phyloP scores from a whole-genome alignment of 352 stramenopile species.

The Pythium apleroticum region DNA sequence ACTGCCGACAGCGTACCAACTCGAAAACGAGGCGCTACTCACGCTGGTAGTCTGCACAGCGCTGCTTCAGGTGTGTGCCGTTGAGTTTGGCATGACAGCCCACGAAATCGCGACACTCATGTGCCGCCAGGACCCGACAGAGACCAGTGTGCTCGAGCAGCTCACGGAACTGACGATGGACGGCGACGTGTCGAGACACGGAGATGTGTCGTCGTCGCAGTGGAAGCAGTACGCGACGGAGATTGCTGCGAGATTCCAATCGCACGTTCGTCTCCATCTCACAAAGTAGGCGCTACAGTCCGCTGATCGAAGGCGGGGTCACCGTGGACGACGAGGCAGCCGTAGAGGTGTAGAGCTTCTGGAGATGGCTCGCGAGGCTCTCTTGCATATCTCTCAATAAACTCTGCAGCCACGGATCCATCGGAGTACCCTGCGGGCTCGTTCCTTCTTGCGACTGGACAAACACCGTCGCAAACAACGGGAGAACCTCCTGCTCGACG shows the following conservation, averaged over 20 bases:
- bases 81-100: conserved; percentile 45
- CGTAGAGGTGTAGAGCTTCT: conserved; percentile 17
- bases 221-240: not conserved
- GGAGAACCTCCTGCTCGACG: conserved; percentile 69
- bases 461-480: conserved; percentile 53
- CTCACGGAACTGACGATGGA: conserved; percentile 23
- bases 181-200: not conserved
- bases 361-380: conserved; percentile 62
- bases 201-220: not conserved
- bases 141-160: conserved; percentile 38
- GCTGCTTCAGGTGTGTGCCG: conserved; percentile 49
- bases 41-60: conserved; percentile 52
- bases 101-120: conserved; percentile 59
- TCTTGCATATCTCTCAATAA: conserved; percentile 73
- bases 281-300: not conserved
- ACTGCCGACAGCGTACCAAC: conserved; percentile 22
- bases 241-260: not conserved
- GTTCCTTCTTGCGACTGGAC: conserved; percentile 36
- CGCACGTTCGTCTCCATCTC: not conserved
- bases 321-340: not conserved
- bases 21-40: conserved; percentile 44
- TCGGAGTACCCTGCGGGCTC: conserved; percentile 20
- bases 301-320: not conserved
- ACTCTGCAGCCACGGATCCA: conserved; percentile 62
- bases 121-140: conserved; percentile 38